Conservation (phyloP, 805 yeast species). For the Vanderwaltozyma yarrowii region DNA sequence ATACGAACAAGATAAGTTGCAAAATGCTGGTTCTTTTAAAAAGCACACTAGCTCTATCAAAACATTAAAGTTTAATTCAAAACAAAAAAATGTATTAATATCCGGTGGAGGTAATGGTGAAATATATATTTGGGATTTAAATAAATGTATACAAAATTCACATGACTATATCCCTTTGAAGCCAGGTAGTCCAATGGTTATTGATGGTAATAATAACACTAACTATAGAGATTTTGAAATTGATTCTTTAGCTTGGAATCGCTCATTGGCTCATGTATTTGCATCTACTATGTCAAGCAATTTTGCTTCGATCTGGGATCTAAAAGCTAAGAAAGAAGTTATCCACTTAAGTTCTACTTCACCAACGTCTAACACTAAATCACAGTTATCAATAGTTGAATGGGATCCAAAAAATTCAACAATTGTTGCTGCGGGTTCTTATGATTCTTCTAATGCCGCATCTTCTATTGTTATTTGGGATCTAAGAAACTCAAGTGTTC, state of each 20-base stretch:
- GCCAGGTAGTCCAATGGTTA: slow-evolving; percentile 73
- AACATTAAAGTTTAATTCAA: slow-evolving; percentile 66
- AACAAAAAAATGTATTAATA: slow-evolving; percentile 61
- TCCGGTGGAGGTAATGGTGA: slow-evolving; percentile 81
- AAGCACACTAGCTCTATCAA: slow-evolving; percentile 64
- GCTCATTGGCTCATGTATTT: slow-evolving; percentile 69
- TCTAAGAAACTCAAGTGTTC: slow-evolving; percentile 85
- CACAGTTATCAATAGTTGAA: slow-evolving; percentile 68
- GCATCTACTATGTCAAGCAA: slow-evolving; percentile 81
- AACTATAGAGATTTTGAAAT: slow-evolving; percentile 48
- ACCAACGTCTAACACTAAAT: slow-evolving; percentile 38
- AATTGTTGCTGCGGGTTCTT: slow-evolving; percentile 80
- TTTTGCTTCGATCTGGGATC: slow-evolving; percentile 88
- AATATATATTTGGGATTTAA: slow-evolving; percentile 82
- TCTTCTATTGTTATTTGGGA: slow-evolving; percentile 87
- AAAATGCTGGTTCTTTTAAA: slow-evolving; percentile 41
- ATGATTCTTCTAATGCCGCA: slow-evolving; percentile 67
- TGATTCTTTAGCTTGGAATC: slow-evolving; percentile 81
- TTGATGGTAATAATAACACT: no score
- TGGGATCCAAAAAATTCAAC: slow-evolving; percentile 95
- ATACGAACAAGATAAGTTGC: slow-evolving; percentile 38
- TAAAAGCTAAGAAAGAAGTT: slow-evolving; percentile 79
- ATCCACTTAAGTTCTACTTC: slow-evolving; percentile 68
- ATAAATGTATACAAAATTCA: slow-evolving; percentile 38
- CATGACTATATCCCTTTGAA: slow-evolving; percentile 31